Evolutionary conservation across 305 asterid genomes (phyloP), one percentile per base, ranked within the genome.

Genomic region (Solanum aculeatissimum): DNA sequence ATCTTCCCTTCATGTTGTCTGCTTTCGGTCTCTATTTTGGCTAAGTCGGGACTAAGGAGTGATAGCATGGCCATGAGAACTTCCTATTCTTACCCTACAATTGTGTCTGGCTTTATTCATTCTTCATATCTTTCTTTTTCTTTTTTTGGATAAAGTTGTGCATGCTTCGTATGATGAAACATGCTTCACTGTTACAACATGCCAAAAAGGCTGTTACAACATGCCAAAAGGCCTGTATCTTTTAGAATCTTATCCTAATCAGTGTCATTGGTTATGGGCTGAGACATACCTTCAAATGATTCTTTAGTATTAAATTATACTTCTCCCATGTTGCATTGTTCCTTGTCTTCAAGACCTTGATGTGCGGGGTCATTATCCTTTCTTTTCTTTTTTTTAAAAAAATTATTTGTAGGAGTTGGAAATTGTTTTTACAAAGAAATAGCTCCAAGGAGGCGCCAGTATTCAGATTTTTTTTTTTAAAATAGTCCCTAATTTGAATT

Each of bases 201-300:
- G 27, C 63, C 58, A 5, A 49, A 49, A 75, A 49, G 42, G 63
- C 40, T 29, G 32, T 29, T 29, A 29, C 32, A 29, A 29, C 32
- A 15, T 66, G 29, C 65, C 60, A 6, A 51, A 77, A 51, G 43
- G 65, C 42, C 45, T 77, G 16, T 25, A 51, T 29, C 27, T 16
- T 18, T 77, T 29, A 29, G 62, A 86, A 86, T 87, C 93, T 92
- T 92, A 92, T 91, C 95, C 11, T 77, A 45, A 74, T 88, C 88
- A 85, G 19, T 88, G 85, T 78, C 91, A 84, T 80, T 42, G 86
- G 84, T 85, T 87, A 88, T 90, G 94, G 91, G 91, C 68, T 16
- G 89, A 84, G 89, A 84, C 90, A 70, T 27, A 82, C 69, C 84
- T 85, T 79, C 29, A 85, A 63, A 45, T 85, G 83, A 58, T 65